Evolutionary conservation across 2,329 filamentous ascomycete species (phyloP).

Genomic region (Aureobasidium vineae): DNA sequence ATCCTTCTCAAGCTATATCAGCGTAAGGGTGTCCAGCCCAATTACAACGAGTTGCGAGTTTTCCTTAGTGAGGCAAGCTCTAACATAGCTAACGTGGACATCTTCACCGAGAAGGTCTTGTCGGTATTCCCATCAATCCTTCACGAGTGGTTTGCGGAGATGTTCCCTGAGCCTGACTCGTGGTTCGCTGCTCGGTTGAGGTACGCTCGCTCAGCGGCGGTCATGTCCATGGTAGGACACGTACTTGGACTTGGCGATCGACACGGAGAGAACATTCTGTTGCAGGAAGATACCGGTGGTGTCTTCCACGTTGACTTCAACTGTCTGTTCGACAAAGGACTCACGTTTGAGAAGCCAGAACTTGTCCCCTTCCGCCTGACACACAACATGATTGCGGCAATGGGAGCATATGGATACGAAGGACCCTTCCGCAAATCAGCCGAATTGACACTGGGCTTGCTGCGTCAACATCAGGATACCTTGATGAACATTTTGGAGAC

Average conservation of each 20-base stretch:
- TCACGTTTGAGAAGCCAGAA: slow-evolving; percentile 93
- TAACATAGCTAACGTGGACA: slow-evolving; percentile 59
- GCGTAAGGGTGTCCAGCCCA: slow-evolving; percentile 63
- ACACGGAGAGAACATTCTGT: slow-evolving; percentile 94
- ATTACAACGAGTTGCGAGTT: slow-evolving; percentile 65
- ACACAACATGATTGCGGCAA: slow-evolving; percentile 97
- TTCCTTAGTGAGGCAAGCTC: slow-evolving; percentile 65
- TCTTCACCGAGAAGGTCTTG: slow-evolving; percentile 68
- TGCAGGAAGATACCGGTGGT: slow-evolving; percentile 90
- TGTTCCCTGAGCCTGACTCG: slow-evolving; percentile 85
- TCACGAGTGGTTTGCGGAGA: slow-evolving; percentile 92
- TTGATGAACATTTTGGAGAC: slow-evolving; percentile 97
- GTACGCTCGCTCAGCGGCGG: slow-evolving; percentile 91
- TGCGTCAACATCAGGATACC: slow-evolving; percentile 91
- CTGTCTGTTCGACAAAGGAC: slow-evolving; percentile 96
- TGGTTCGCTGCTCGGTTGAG: slow-evolving; percentile 89
- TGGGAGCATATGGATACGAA: slow-evolving; percentile 92
- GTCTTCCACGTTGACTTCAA: slow-evolving; percentile 99
- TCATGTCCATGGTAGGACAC: slow-evolving; percentile 99
- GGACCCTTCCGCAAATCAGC: slow-evolving; percentile 86
- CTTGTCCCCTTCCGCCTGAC: slow-evolving; percentile 93
- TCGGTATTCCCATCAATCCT: slow-evolving; percentile 76
- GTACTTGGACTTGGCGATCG: slow-evolving; percentile 90
- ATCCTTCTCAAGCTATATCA: slow-evolving; percentile 79
- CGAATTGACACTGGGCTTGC: slow-evolving; percentile 79